Conservation (phyloP, 2,329 filamentous ascomycete genomes). For the Beauveria caledonica region DNA sequence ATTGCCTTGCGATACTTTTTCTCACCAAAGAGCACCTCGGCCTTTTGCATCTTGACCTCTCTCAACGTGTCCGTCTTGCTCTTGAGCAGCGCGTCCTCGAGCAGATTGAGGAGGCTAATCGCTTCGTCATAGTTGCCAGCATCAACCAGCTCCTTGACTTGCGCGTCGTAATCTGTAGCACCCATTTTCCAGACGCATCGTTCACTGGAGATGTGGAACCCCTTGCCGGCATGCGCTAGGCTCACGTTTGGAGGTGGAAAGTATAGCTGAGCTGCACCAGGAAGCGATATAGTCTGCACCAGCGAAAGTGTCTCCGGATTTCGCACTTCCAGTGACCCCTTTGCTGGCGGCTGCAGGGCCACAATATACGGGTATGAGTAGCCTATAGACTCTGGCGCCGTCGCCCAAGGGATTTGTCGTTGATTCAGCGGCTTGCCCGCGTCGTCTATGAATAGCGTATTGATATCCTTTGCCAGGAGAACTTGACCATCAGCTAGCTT, state of each 20-base stretch:
- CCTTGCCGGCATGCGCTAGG: conserved; percentile 91
- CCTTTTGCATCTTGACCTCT: conserved; percentile 86
- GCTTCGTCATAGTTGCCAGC: conserved; percentile 78
- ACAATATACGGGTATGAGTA: conserved; percentile 97
- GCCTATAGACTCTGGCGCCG: conserved; percentile 81
- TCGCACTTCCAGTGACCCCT: conserved; percentile 79
- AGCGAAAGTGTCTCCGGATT: conserved; percentile 90
- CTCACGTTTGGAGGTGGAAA: conserved; percentile 90
- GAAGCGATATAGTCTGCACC: conserved; percentile 75
- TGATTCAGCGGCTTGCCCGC: conserved; percentile 75
- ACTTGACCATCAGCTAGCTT: conserved; percentile 76
- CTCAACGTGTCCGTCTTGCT: conserved; percentile 75
- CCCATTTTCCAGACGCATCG: conserved; percentile 94
- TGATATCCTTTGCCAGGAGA: conserved; percentile 93
- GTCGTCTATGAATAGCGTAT: conserved; percentile 83
- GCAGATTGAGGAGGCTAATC: conserved; percentile 77
- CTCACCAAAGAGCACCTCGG: conserved; percentile 71
- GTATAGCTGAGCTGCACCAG: conserved; percentile 75
- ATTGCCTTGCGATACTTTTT: conserved; percentile 79
- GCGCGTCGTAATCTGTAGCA: conserved; percentile 81
- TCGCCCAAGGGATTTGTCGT: conserved; percentile 84
- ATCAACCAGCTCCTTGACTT: conserved; percentile 73
- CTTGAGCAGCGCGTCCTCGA: conserved; percentile 82
- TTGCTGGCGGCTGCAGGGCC: conserved; percentile 72
- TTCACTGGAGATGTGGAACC: conserved; percentile 88